A percentile compares a stretch with the other conserved stretches of the same genome.
phyloP scores from a whole-genome alignment of 2,329 filamentous ascomycete genomes.

The Pyrenophora teres region DNA sequence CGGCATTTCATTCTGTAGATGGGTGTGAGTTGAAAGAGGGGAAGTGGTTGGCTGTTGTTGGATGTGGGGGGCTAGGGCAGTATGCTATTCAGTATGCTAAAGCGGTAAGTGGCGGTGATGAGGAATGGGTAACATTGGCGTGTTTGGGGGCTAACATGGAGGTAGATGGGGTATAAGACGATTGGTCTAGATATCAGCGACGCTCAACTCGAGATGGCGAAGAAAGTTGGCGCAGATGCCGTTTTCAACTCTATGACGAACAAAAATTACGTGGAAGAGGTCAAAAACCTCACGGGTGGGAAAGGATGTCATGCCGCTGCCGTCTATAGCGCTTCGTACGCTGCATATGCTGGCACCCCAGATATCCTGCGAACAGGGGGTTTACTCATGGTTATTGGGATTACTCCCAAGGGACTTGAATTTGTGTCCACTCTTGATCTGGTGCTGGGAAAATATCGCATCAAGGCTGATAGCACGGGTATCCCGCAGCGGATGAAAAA shows the following conservation, averaged over 20 bases:
- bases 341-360: conserved; percentile 47
- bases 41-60: conserved; percentile 52
- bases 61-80: conserved; percentile 54
- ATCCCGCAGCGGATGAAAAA: conserved; percentile 52
- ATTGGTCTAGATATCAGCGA: conserved; percentile 54
- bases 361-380: conserved; percentile 47
- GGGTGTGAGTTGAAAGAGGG: conserved; percentile 39
- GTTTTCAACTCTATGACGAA: conserved; percentile 52
- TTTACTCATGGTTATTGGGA: conserved; percentile 52
- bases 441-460: conserved; percentile 36
- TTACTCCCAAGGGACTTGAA: conserved; percentile 46
- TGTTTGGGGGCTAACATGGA: neutral
- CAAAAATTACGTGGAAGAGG: conserved; percentile 45
- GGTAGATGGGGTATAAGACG: conserved; percentile 49
- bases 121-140: no score
- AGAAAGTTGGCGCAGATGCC: conserved; percentile 49
- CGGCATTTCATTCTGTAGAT: conserved; percentile 44
- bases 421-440: conserved; percentile 43
- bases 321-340: conserved; percentile 49
- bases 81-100: conserved; percentile 55
- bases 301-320: conserved; percentile 51
- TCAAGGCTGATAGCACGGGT: conserved; percentile 51
- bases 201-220: conserved; percentile 48
- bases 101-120: conserved; percentile 29
- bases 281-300: conserved; percentile 49